A percentile compares a stretch with the other conserved stretches of the same genome.
phyloP scores from a whole-genome alignment of 2,329 filamentous ascomycete species.

The Sclerotiophoma versabilis region DNA sequence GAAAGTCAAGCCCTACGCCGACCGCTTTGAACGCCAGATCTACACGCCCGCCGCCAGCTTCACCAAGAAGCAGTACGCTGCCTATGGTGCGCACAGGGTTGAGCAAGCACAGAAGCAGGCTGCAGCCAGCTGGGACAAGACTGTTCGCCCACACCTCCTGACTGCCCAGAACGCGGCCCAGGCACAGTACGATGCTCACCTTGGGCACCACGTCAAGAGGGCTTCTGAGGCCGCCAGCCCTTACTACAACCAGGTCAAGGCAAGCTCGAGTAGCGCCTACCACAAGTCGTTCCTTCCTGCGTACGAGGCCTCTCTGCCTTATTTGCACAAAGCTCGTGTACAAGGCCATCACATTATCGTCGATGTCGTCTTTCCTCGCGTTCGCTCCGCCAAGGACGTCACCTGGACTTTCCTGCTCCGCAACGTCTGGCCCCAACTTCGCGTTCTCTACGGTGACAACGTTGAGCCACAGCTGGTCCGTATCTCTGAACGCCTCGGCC shows the following conservation, averaged over 20 bases:
- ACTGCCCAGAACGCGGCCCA: constrained; percentile 68
- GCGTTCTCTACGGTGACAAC: constrained; percentile 84
- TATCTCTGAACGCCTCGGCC: constrained; percentile 86
- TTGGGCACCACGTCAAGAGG: constrained; percentile 77
- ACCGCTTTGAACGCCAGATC: constrained; percentile 64
- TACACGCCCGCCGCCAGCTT: constrained; percentile 73
- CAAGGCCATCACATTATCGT: constrained; percentile 71
- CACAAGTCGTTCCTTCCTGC: constrained; percentile 76
- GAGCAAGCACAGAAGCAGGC: constrained; percentile 71
- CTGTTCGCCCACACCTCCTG: constrained; percentile 75
- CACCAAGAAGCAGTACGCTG: constrained; percentile 65
- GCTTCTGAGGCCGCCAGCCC: constrained; percentile 67
- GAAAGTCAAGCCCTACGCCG: constrained; percentile 74
- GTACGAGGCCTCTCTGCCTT: constrained; percentile 77
- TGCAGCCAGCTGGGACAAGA: constrained; percentile 78
- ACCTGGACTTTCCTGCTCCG: constrained; percentile 74
- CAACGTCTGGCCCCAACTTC: constrained; percentile 81
- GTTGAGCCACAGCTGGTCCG: constrained; percentile 94
- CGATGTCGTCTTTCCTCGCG: constrained; percentile 74
- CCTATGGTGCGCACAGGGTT: constrained; percentile 77
- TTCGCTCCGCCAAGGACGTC: constrained; percentile 73
- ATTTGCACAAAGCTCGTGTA: constrained; percentile 72
- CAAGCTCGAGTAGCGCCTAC: constrained; percentile 71
- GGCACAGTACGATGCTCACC: constrained; percentile 70
- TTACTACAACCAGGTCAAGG: constrained; percentile 73